Conservation (phyloP, 176 grass and related monocot genomes). For the Themeda triandra region DNA sequence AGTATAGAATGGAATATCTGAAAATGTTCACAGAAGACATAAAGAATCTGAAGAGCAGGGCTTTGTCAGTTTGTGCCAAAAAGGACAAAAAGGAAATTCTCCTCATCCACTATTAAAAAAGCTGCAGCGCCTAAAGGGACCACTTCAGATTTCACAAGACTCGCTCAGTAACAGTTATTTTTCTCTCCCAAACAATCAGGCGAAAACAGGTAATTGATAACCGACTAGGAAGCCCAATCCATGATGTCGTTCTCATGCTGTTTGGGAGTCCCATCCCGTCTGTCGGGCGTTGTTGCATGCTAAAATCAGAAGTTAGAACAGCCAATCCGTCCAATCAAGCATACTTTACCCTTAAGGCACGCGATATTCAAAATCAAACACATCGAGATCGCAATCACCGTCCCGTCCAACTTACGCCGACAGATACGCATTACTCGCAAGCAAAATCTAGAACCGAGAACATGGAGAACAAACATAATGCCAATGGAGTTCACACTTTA, state of each 20-base stretch:
- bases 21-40: slow-evolving; percentile 9
- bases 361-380: background rate
- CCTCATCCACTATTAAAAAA: background rate
- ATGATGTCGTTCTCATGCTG: background rate
- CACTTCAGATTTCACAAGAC: background rate
- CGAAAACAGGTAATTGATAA: background rate
- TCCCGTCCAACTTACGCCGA: background rate
- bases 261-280: background rate
- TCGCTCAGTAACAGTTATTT: background rate
- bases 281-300: background rate
- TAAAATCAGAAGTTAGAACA: background rate
- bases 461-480: background rate
- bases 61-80: background rate
- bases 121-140: background rate
- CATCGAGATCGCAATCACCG: background rate
- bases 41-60: slow-evolving; percentile 15
- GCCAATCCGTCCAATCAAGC: background rate
- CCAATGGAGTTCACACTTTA: background rate
- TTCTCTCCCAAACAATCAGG: background rate
- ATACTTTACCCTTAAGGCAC: background rate
- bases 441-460: no score
- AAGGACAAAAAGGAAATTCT: background rate
- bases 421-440: background rate
- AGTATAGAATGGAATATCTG: slow-evolving; percentile 33
- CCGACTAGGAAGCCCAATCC: background rate